These are phyloP conservation scores for Fusarium chlamydosporum DNA, from an alignment of 2,329 filamentous ascomycete genomes.

Conservation along the genomic window DNA sequence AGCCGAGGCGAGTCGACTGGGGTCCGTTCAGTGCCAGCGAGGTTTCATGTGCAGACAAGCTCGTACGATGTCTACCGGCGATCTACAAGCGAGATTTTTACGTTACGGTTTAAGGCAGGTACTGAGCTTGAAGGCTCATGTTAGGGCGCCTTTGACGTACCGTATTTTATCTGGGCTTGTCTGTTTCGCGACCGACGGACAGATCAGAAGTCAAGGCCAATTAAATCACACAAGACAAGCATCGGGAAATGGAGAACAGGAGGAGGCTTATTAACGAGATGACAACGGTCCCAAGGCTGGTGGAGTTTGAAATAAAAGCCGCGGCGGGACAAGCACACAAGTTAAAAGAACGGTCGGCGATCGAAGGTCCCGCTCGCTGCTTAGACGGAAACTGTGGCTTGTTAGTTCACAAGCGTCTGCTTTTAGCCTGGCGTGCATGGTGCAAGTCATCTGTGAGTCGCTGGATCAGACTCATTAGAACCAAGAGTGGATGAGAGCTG, in stretches of 20 bases:
- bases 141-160: slow-evolving; percentile 25
- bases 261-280: slow-evolving; percentile 32
- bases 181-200: slow-evolving; percentile 8
- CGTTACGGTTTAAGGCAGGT: slow-evolving; percentile 44
- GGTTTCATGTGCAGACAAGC: slow-evolving; percentile 46
- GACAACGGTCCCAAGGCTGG: slow-evolving; percentile 28
- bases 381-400: slow-evolving; percentile 42
- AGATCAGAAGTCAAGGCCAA: slow-evolving; percentile 26
- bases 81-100: slow-evolving; percentile 42
- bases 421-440: slow-evolving; percentile 13
- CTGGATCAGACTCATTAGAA: slow-evolving; percentile 19
- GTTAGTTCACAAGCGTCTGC: slow-evolving; percentile 37
- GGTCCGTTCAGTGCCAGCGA: slow-evolving; percentile 32
- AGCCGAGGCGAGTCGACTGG: slow-evolving; percentile 46
- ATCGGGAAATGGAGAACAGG: slow-evolving; percentile 20
- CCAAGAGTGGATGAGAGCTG: slow-evolving; percentile 37
- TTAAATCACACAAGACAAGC: slow-evolving; percentile 6
- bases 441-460: slow-evolving; percentile 22
- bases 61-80: slow-evolving; percentile 36
- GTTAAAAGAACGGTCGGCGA: slow-evolving; percentile 39
- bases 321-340: slow-evolving; percentile 31
- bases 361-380: slow-evolving; percentile 24
- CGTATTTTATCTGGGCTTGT: slow-evolving; percentile 11
- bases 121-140: slow-evolving; percentile 30
- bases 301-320: slow-evolving; percentile 32